Percentiles rank a stretch among this genome's conserved stretches.
phyloP scores from a whole-genome alignment of 2,329 filamentous ascomycete genomes.

The Pseudogymnoascus sp. region DNA sequence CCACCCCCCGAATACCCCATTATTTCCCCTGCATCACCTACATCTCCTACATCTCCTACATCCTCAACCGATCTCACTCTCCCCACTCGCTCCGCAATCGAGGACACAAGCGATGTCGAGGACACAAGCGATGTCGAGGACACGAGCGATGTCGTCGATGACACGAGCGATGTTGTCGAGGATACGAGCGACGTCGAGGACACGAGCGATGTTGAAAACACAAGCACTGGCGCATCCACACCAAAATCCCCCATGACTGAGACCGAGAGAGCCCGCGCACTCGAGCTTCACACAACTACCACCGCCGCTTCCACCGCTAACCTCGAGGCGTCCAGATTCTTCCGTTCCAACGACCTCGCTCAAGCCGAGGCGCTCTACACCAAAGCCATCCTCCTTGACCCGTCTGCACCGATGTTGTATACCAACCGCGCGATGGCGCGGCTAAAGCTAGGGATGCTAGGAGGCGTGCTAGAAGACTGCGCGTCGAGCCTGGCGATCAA shows the following conservation, averaged over 20 bases:
- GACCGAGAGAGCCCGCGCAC: neutral
- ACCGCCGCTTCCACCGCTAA: neutral
- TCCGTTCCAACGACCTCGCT: slow-evolving; percentile 54
- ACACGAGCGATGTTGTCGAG: too few relatives aligned
- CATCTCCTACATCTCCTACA: too few relatives aligned
- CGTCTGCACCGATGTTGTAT: slow-evolving; percentile 69
- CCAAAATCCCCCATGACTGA: neutral
- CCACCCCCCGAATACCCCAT: neutral
- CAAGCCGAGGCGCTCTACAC: slow-evolving; percentile 63
- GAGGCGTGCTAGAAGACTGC: slow-evolving; percentile 70
- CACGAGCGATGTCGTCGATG: neutral
- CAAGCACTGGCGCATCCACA: neutral
- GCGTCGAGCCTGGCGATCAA: slow-evolving; percentile 61
- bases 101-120: too few relatives aligned
- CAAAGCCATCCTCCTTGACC: slow-evolving; percentile 70
- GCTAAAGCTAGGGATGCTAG: slow-evolving; percentile 63
- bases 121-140: too few relatives aligned
- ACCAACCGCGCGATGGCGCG: slow-evolving; percentile 84
- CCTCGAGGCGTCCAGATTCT: slow-evolving; percentile 36
- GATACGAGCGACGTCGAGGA: neutral
- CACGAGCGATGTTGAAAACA: neutral
- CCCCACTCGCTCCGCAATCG: neutral
- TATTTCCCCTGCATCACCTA: neutral
- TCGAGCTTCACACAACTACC: neutral
- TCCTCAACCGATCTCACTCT: neutral